phyloP scores from a whole-genome alignment of 768 basidiomycete species.

The Tremella mesenterica region DNA sequence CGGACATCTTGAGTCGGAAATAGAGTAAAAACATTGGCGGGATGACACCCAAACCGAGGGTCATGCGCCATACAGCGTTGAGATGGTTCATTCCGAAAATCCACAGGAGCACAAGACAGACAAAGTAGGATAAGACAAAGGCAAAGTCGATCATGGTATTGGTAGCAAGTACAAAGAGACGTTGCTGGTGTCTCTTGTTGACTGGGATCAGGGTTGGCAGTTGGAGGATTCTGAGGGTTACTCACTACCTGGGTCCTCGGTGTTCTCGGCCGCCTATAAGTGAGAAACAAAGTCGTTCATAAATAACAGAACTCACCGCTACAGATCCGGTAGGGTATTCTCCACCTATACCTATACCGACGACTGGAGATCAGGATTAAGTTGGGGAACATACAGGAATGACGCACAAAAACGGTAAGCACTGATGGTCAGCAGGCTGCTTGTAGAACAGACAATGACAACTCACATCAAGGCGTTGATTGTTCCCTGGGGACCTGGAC shows the following conservation, averaged over 20 bases:
- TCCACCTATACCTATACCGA: constrained; percentile 62
- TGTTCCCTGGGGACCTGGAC: constrained; percentile 62
- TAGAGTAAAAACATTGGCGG: constrained; percentile 73
- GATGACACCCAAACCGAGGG: constrained; percentile 71
- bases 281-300: no score
- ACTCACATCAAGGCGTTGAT: constrained; percentile 59
- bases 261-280: constrained; percentile 73
- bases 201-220: no score
- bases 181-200: constrained; percentile 67
- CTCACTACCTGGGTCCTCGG: constrained; percentile 64
- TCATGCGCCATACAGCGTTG: constrained; percentile 75
- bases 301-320: no score
- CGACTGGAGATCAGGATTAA: no score
- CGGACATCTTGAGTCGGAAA: constrained; percentile 78
- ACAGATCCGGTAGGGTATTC: constrained; percentile 65
- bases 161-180: constrained; percentile 70
- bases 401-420: constrained; percentile 60
- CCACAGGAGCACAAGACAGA: constrained; percentile 66
- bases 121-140: constrained; percentile 53
- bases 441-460: background rate
- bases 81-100: constrained; percentile 76
- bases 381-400: no score
- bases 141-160: constrained; percentile 71
- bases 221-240: no score
- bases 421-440: constrained; percentile 1